Percentiles rank a stretch among this genome's conserved stretches.
Conservation (phyloP, 371 early-diverging fungal genomes). For the Mortierella sp. region DNA sequence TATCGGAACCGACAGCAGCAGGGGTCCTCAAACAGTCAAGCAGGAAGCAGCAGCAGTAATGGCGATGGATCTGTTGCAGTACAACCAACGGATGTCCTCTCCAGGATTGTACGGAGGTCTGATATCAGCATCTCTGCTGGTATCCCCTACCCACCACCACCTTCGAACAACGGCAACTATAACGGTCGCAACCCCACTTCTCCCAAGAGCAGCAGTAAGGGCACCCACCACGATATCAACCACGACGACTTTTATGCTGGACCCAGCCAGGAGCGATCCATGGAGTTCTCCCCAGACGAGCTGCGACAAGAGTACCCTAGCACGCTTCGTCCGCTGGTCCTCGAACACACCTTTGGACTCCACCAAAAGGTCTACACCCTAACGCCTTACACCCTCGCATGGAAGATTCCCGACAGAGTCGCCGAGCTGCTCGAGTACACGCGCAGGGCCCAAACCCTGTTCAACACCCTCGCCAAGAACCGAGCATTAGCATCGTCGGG, state of each 20-base stretch:
- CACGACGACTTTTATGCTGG: slow-evolving; percentile 34
- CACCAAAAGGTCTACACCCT: slow-evolving; percentile 44
- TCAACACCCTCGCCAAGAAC: slow-evolving; percentile 1
- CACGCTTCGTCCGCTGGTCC: slow-evolving; percentile 22
- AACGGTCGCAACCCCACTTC: background rate
- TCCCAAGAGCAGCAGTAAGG: background rate
- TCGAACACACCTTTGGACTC: slow-evolving; percentile 47
- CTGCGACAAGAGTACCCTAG: slow-evolving; percentile 47
- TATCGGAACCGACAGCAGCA: background rate
- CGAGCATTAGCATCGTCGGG: background rate
- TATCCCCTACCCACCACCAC: background rate
- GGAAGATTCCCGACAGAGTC: slow-evolving; percentile 38
- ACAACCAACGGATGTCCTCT: slow-evolving; percentile 10
- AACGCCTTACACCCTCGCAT: slow-evolving; percentile 47
- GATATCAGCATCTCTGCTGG: slow-evolving; percentile 44
- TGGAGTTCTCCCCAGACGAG: slow-evolving; percentile 44
- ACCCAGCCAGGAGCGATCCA: slow-evolving; percentile 16
- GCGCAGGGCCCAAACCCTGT: slow-evolving; percentile 1
- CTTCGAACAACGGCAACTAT: background rate
- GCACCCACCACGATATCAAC: slow-evolving; percentile 28
- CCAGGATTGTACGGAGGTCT: slow-evolving; percentile 40
- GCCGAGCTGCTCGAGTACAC: slow-evolving; percentile 38
- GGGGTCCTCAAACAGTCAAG: background rate
- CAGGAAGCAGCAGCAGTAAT: background rate
- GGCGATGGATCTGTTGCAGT: background rate